These are phyloP conservation scores for Tetracladium marchalianum DNA, from an alignment of 495 filamentous ascomycete species.

Conservation along the genomic window DNA sequence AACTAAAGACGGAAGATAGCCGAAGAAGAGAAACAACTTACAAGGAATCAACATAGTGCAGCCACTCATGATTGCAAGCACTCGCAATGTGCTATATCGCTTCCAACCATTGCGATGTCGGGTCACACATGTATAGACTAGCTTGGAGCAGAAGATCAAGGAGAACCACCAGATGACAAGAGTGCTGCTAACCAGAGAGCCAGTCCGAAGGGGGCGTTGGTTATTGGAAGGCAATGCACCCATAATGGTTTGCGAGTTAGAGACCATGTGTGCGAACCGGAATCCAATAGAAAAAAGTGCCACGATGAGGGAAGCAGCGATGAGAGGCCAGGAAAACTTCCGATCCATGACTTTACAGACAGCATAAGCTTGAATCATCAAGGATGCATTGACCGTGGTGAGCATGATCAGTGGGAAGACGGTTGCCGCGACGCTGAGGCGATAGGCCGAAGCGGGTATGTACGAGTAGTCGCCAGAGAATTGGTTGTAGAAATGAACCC, in stretches of 20 bases:
- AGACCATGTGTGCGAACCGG: conserved; percentile 46
- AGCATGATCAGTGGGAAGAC: conserved; percentile 49
- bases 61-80: conserved; percentile 65
- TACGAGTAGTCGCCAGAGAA: conserved; percentile 44
- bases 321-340: conserved; percentile 30
- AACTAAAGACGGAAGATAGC: conserved; percentile 3
- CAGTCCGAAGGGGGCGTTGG: conserved; percentile 38
- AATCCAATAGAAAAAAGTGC: conserved; percentile 48
- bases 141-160: conserved; percentile 58
- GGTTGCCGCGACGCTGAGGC: conserved; percentile 39
- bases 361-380: conserved; percentile 59
- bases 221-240: conserved; percentile 2
- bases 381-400: conserved; percentile 50
- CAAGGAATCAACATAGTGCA: conserved; percentile 74
- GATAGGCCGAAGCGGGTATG: conserved; percentile 37
- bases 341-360: conserved; percentile 8
- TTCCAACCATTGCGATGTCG: conserved; percentile 46
- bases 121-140: conserved; percentile 50
- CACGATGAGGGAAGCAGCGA: conserved; percentile 38
- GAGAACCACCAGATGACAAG: conserved; percentile 68
- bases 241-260: conserved; percentile 45
- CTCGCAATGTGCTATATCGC: conserved; percentile 57
- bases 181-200: conserved; percentile 45
- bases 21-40: conserved; percentile 28
- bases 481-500: conserved; percentile 46